Evolutionary conservation across 1,284 basidiomycete genomes (phyloP), one percentile per base, ranked within the genome.

Genomic region (Farysia itapuensis): DNA sequence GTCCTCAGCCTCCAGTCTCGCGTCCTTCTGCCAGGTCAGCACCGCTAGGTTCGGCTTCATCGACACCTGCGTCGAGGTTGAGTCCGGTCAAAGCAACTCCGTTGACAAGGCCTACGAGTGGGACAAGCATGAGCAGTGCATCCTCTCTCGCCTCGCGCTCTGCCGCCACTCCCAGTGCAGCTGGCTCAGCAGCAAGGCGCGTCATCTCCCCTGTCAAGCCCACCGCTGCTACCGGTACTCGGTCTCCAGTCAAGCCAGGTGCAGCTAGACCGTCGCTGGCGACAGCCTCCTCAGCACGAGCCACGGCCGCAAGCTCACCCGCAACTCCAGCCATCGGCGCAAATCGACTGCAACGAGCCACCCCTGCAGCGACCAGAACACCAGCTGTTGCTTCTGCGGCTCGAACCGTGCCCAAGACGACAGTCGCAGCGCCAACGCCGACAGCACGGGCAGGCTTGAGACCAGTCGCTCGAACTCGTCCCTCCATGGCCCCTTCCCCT

Each of bases 401-500:
- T 14, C 31, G 31, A 33, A 13, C 31, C 12, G 8, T 11, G 16
- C 13, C 11, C 16, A 33, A 16, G 11, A 18, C 31, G 18, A 16
- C 18, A 13, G 31, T 16, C 31, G 9, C 31, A 9, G 8, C 31
- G 34, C 54, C 50, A 2, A 46, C 63, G 7, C 39, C 66, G 11
- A 46, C 61, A 5, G 67, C 61, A 1, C 42, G 57, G 16, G 63
- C 66, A 19, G 63, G 53, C n/a, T 53, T 70, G 9, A 48, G 67
- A 1, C 67, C 66, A 5, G 66, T 70, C 4, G 35, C 54, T 2
- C 39, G 43, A 14, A 45, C 56, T 15, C 48, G 67, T 13, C 51
- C 57, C 5, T 67, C 67, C 22, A 70, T 70, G 66, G 28, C 48
- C 8, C 44, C 49, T 24, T 44, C 66, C 9, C 39, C 52, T 14